Base-by-base conservation (phyloP, 2,329 filamentous ascomycete species). In the Pseudopithomyces chartarum region DNA sequence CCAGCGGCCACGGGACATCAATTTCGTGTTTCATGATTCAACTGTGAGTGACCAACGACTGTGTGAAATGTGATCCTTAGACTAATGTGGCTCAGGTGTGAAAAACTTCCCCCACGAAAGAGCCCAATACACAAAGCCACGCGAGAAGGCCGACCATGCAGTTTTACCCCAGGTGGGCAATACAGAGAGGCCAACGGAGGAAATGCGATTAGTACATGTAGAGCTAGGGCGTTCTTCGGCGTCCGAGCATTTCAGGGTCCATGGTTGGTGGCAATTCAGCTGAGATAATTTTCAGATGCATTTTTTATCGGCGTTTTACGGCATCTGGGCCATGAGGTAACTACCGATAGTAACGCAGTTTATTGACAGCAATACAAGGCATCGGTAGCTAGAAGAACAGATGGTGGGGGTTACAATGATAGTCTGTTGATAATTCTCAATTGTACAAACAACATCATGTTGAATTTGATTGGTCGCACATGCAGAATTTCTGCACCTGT, bases 21-120 rank as follows among this genome's bases (percentile, higher is more conserved):
- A 90, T 67, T 99, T 98, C 73, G 86, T 92, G 63, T 99, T 97
- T 73, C 92, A 99, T 73, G 95, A 99, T 74, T 90, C 92, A 19
- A 11, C 44, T 47, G 44, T 47, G 44, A 19, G 44, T 47, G 34
- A n/a, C 15, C 1, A 2, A 32, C 10, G 6, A 4, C 6, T 32
- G 80, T 82, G 7, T 82, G 62, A 73, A 52, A 44, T 20, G 15
- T 19, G 15, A 39, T 15, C 12, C n/a, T n/a, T n/a, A n/a, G n/a
- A 42, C 32, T 53, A 22, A 33, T 20, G n/a, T 12, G 10, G 22
- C 23, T 8, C 26, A 29, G 34, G 52, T 45, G 20, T 48, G 19
- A 48, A 29, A n/a, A 17, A 22, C 22, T 20, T 13, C 11, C 22
- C 34, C 26, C 12, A n/a, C 34, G 34, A 36, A 36, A n/a, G 11